Percentiles rank a stretch among this genome's conserved stretches.
Evolutionary conservation across 169 alveolate genomes (phyloP).

Genomic region (Amoebophrya sp.): DNA sequence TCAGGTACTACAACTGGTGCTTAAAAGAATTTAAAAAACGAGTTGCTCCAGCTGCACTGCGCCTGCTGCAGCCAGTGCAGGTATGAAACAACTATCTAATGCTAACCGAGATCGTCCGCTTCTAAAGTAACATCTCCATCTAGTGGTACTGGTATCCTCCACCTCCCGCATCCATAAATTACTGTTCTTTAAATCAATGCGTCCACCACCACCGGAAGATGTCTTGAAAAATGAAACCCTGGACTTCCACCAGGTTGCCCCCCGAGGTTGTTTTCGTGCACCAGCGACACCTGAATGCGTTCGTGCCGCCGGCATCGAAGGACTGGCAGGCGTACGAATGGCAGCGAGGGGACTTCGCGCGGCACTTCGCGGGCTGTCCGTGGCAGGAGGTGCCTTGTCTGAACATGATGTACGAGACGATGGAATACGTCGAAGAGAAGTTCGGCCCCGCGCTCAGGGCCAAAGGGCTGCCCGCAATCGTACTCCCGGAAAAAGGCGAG

Average conservation of each 20-base stretch:
- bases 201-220: background rate
- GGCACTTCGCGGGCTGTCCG: conserved; percentile 37
- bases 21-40: too few species aligned
- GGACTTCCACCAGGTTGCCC: background rate
- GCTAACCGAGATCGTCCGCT: too few species aligned
- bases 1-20: background rate
- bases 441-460: background rate
- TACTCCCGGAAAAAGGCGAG: background rate
- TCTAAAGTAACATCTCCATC: background rate
- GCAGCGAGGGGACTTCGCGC: conserved; percentile 28
- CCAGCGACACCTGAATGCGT: conserved; percentile 34
- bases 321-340: conserved; percentile 34
- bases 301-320: conserved; percentile 33
- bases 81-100: too few species aligned
- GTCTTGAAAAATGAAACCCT: background rate
- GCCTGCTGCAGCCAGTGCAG: background rate
- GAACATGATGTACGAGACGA: background rate
- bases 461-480: background rate
- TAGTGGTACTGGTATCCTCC: background rate
- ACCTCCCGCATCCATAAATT: background rate
- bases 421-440: background rate
- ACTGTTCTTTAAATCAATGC: background rate
- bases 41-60: background rate
- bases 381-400: conserved; percentile 21
- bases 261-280: conserved; percentile 12